These are phyloP conservation scores for Schrenkiella parvula DNA, from an alignment of 345 rosid genomes.

Conservation along the genomic window DNA sequence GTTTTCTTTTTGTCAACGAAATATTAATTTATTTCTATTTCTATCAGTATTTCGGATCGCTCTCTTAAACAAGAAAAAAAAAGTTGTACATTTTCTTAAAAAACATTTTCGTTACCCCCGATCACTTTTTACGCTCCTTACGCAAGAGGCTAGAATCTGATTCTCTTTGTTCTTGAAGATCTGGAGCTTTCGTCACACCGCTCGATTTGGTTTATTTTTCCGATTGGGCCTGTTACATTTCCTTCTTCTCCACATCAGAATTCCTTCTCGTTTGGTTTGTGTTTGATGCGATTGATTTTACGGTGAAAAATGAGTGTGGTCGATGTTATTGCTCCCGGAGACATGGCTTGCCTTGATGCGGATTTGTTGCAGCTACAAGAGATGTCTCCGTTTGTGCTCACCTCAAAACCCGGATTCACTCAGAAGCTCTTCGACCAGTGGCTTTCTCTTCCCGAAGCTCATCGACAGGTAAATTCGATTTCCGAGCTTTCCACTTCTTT, in stretches of 20 bases:
- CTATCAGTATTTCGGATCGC: not conserved
- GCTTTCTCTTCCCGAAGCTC: slow-evolving; percentile 87
- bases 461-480: slow-evolving; percentile 53
- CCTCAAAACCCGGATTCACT: slow-evolving; percentile 66
- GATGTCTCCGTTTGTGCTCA: slow-evolving; percentile 66
- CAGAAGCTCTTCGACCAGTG: slow-evolving; percentile 85
- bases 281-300: slow-evolving; percentile 24
- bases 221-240: not conserved
- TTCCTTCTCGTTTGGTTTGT: slow-evolving; percentile 19
- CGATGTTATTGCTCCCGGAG: slow-evolving; percentile 42
- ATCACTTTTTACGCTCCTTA: not conserved
- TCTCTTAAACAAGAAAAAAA: not conserved
- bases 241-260: not conserved
- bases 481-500: not conserved
- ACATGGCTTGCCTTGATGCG: slow-evolving; percentile 62
- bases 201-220: slow-evolving; percentile 21
- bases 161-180: slow-evolving; percentile 27
- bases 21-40: not conserved
- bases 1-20: not conserved
- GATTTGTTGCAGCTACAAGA: slow-evolving; percentile 85
- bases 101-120: not conserved
- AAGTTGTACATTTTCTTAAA: not conserved
- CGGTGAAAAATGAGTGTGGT: slow-evolving; percentile 34
- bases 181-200: slow-evolving; percentile 28
- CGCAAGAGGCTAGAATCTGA: not conserved